phyloP scores from a whole-genome alignment of 371 early-diverging fungal species.

The Mortierella sp. region DNA sequence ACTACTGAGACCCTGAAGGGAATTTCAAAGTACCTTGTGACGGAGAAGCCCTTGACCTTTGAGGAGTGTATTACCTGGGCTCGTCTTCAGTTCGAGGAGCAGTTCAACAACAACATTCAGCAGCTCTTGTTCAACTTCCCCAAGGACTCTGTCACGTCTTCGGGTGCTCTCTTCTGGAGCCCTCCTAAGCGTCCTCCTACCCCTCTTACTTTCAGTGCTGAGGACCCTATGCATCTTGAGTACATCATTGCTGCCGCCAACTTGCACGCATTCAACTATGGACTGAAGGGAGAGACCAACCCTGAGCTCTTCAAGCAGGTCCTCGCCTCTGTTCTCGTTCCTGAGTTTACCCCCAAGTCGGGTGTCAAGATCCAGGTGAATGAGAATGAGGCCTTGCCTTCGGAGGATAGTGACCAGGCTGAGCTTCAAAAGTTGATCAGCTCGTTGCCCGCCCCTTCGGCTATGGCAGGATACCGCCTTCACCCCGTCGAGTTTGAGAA shows the following conservation, averaged over 20 bases:
- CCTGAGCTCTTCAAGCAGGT: conserved; percentile 72
- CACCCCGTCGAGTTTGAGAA: conserved; percentile 97
- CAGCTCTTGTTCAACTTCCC: conserved; percentile 98
- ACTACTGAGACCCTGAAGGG: conserved; percentile 48
- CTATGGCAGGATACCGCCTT: conserved; percentile 81
- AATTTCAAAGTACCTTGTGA: conserved; percentile 72
- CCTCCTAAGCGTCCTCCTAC: conserved; percentile 98
- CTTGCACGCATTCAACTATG: conserved; percentile 96
- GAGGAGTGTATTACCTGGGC: conserved; percentile 96
- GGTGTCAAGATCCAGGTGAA: conserved; percentile 98
- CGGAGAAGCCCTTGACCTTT: conserved; percentile 84
- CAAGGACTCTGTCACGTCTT: conserved; percentile 89
- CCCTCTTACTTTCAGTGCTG: conserved; percentile 82
- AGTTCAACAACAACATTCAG: conserved; percentile 91
- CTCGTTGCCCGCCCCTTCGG: conserved; percentile 77
- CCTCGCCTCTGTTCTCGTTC: conserved; percentile 77
- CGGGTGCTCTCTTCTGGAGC: conserved; percentile 98
- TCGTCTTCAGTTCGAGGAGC: conserved; percentile 91
- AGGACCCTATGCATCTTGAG: conserved; percentile 87
- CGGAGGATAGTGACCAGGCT: conserved; percentile 63
- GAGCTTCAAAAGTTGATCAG: conserved; percentile 76
- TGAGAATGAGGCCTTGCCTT: conserved; percentile 76
- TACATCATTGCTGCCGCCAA: conserved; percentile 95
- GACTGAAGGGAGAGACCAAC: conserved; percentile 84
- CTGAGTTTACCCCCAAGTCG: conserved; percentile 89